Evolutionary conservation across 148 eudicot genomes (phyloP).

Genomic region (Rheum nobile): DNA sequence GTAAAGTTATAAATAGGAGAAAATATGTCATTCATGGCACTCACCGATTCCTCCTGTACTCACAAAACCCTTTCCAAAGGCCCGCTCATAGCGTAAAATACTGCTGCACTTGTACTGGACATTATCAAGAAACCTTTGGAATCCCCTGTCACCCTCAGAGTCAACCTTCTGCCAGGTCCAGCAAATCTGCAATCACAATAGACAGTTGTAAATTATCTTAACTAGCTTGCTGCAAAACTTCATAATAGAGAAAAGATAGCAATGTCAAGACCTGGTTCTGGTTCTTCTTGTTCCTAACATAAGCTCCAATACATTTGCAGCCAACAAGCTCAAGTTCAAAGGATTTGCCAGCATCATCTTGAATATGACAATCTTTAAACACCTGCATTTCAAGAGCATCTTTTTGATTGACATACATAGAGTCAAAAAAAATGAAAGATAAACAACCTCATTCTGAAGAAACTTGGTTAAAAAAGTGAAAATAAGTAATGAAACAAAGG

Average conservation of each 20-base stretch:
- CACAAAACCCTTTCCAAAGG: constrained; percentile 87
- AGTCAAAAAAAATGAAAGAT: neutral
- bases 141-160: constrained; percentile 68
- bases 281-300: constrained; percentile 88
- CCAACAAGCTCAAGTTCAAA: constrained; percentile 78
- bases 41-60: constrained; percentile 98
- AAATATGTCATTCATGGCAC: neutral
- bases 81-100: constrained; percentile 85
- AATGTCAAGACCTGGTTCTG: constrained; percentile 72
- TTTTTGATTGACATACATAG: neutral
- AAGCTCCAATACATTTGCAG: constrained; percentile 97
- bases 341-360: constrained; percentile 53
- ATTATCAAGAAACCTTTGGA: constrained; percentile 84
- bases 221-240: neutral
- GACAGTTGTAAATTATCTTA: neutral
- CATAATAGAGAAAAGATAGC: neutral
- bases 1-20: neutral
- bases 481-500: neutral
- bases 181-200: constrained; percentile 56
- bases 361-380: constrained; percentile 63
- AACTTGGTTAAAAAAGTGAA: neutral
- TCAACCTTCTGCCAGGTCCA: constrained; percentile 93
- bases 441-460: neutral
- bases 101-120: constrained; percentile 84
- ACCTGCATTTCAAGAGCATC: constrained; percentile 27